These are phyloP conservation scores for Penstemon newberryi DNA, from an alignment of 257 asterid species.

Conservation along the genomic window DNA sequence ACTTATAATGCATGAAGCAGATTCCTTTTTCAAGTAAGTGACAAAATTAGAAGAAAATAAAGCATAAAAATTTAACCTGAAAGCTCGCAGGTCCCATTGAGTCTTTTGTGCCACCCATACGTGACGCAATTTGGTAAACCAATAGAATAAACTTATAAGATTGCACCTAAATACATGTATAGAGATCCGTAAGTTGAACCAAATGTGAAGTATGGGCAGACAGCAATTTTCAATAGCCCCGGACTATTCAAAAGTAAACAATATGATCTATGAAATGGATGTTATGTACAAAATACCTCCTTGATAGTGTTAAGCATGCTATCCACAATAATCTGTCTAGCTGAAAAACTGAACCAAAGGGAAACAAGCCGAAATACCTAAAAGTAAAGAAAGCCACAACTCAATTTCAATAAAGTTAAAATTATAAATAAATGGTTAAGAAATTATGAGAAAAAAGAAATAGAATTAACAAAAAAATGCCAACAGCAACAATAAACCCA, in stretches of 20 bases:
- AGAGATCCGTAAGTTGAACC: constrained; percentile 24
- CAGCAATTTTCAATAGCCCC: constrained; percentile 10
- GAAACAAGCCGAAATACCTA: constrained; percentile 98
- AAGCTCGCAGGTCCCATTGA: constrained; percentile 67
- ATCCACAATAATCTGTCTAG: constrained; percentile 64
- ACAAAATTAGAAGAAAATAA: constrained; percentile 10
- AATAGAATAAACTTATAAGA: constrained; percentile 84
- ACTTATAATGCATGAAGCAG: neutral
- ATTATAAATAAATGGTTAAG: neutral
- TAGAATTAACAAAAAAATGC: constrained; percentile 1
- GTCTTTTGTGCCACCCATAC: constrained; percentile 84
- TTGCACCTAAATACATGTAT: constrained; percentile 60
- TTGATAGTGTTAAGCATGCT: constrained; percentile 70
- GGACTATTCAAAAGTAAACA: constrained; percentile 10
- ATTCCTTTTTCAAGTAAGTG: neutral
- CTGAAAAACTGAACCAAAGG: constrained; percentile 87
- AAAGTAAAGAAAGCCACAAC: constrained; percentile 26
- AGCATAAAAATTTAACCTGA: constrained; percentile 58
- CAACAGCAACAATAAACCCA: constrained; percentile 19
- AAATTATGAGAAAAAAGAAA: constrained; percentile 13
- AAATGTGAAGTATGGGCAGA: constrained; percentile 20
- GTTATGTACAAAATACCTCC: constrained; percentile 56
- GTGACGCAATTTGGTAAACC: constrained; percentile 96
- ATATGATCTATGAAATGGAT: constrained; percentile 16
- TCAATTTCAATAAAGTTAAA: constrained; percentile 20